phyloP scores from a whole-genome alignment of 2,329 filamentous ascomycete species.

The Blastomyces gilchristii region DNA sequence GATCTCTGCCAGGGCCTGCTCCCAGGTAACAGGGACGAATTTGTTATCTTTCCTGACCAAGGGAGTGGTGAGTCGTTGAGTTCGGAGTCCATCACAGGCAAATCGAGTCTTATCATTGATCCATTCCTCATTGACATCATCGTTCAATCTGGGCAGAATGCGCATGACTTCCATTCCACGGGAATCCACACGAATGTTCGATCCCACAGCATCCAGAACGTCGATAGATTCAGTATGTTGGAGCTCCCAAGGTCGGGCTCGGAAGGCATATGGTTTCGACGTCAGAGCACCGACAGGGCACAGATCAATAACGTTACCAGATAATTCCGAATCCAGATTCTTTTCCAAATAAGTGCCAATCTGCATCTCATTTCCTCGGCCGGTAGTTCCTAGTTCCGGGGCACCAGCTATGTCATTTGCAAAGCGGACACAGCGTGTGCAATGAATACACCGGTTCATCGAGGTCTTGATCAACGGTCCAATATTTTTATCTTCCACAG shows the following conservation, averaged over 20 bases:
- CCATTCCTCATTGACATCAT: constrained; percentile 99
- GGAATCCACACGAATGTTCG: constrained; percentile 87
- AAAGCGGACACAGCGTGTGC: constrained; percentile 94
- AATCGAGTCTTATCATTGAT: constrained; percentile 98
- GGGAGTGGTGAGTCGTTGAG: constrained; percentile 86
- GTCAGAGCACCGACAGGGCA: constrained; percentile 95
- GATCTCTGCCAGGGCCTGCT: constrained; percentile 86
- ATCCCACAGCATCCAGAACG: constrained; percentile 83
- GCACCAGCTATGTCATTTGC: constrained; percentile 95
- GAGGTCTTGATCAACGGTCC: constrained; percentile 97
- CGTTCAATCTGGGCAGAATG: constrained; percentile 82
- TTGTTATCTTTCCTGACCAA: constrained; percentile 79
- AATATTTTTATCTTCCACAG: constrained; percentile 98
- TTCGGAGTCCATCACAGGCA: constrained; percentile 92
- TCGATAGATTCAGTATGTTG: constrained; percentile 95
- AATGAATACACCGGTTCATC: constrained; percentile 99
- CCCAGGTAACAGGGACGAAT: constrained; percentile 89
- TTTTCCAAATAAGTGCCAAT: constrained; percentile 96
- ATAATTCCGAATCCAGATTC: constrained; percentile 87
- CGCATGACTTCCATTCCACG: constrained; percentile 95
- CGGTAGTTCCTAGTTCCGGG: constrained; percentile 85
- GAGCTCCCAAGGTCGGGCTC: constrained; percentile 90
- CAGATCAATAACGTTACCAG: constrained; percentile 93
- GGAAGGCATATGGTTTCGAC: constrained; percentile 96
- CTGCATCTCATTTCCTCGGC: constrained; percentile 93